A percentile compares a stretch with the other conserved stretches of the same genome.
These are phyloP conservation scores for Ceratocystis huliohia DNA, from an alignment of 2,329 filamentous ascomycete species.

Conservation along the genomic window DNA sequence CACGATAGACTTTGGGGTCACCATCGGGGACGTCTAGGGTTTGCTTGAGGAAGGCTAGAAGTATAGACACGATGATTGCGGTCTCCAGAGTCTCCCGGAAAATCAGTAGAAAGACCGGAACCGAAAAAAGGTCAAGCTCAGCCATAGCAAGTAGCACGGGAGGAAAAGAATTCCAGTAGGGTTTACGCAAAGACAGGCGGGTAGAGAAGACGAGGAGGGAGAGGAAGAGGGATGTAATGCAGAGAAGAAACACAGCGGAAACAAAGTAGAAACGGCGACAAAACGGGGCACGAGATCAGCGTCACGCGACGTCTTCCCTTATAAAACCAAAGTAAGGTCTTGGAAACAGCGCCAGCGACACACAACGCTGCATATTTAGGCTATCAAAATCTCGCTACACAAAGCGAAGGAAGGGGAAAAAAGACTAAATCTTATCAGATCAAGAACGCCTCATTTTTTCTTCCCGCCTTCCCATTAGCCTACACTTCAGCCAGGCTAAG, in stretches of 20 bases:
- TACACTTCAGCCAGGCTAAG: not conserved
- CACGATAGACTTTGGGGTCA: constrained; percentile 14
- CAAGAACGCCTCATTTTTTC: constrained; percentile 15
- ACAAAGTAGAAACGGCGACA: too few relatives aligned
- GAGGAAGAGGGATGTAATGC: not conserved
- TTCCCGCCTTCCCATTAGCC: not conserved
- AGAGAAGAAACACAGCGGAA: not conserved
- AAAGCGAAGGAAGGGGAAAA: not conserved
- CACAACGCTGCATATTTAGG: too few relatives aligned
- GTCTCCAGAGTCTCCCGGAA: constrained; percentile 78
- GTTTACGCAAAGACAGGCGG: not conserved
- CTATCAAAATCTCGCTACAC: not conserved
- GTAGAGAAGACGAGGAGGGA: not conserved
- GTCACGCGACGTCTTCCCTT: too few relatives aligned
- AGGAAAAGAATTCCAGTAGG: too few relatives aligned
- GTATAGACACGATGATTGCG: constrained; percentile 70
- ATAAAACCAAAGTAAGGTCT: too few relatives aligned
- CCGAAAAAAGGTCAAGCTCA: constrained; percentile 59
- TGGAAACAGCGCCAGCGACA: too few relatives aligned
- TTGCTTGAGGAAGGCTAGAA: constrained; percentile 75
- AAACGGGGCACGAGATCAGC: too few relatives aligned
- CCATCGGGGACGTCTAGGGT: constrained; percentile 39
- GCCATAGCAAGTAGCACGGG: constrained; percentile 28
- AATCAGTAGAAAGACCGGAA: constrained; percentile 79
- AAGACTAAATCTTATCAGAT: constrained; percentile 19